Evolutionary conservation across 2,329 filamentous ascomycete species (phyloP).

Genomic region (Aspergillus transmontanensis): DNA sequence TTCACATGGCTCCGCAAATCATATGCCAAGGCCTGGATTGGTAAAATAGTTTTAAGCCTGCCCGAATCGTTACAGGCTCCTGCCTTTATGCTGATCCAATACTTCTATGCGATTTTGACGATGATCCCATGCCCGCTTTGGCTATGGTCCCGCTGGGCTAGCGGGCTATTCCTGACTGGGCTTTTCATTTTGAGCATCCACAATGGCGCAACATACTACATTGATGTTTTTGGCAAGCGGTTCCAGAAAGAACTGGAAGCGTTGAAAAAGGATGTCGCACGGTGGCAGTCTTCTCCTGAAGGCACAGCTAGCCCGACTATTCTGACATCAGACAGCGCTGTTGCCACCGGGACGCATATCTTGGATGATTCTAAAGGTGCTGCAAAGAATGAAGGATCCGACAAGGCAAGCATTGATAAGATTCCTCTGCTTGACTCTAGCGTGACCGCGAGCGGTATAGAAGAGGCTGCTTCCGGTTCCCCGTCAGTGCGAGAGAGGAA

Average conservation of each 20-base stretch:
- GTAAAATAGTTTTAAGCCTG: conserved; percentile 77
- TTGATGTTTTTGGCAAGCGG: conserved; percentile 93
- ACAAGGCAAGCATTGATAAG: conserved; percentile 33
- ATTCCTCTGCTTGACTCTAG: conserved; percentile 41
- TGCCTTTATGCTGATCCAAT: conserved; percentile 96
- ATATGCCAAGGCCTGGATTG: conserved; percentile 87
- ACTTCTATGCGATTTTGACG: conserved; percentile 83
- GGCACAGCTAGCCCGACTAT: conserved; percentile 32
- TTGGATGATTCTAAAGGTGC: conserved; percentile 21
- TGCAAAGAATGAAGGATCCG: conserved; percentile 22
- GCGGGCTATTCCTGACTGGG: conserved; percentile 71
- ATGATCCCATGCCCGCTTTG: conserved; percentile 94
- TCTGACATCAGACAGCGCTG: conserved; percentile 26
- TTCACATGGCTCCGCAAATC: conserved; percentile 96
- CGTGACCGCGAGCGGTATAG: conserved; percentile 29
- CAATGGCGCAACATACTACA: conserved; percentile 97
- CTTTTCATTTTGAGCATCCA: conserved; percentile 97
- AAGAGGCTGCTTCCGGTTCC: conserved; percentile 14
- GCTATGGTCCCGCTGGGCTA: conserved; percentile 87
- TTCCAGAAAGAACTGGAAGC: conserved; percentile 96
- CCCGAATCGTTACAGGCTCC: conserved; percentile 78
- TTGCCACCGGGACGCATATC: conserved; percentile 23
- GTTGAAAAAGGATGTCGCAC: conserved; percentile 83
- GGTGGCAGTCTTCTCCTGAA: conserved; percentile 67
- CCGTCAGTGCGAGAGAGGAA: conserved; percentile 29